Evolutionary conservation across 257 asterid genomes (phyloP), one percentile per base, ranked within the genome.

Genomic region (Fraxinus anomala): DNA sequence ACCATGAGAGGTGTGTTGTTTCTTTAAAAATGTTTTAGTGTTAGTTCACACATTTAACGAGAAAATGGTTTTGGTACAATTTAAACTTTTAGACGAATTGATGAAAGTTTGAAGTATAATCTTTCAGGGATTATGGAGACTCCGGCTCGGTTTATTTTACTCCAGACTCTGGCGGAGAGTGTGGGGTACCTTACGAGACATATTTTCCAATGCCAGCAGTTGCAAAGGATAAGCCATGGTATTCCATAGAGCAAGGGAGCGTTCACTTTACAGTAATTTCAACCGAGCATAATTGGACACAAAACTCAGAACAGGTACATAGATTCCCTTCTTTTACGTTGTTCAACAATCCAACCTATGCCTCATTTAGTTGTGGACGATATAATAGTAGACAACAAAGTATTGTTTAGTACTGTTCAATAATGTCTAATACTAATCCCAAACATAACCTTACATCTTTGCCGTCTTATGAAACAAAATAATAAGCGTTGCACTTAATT

Each of bases 81-180:
- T 54, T 19, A 51, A 56, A 6, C 26, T 56, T 56, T 17, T 56
- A 19, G 66, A 24, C 16, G 14, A 40, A 11, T 40, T 9, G 7
- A 39, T 1, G 23, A 23, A 37, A 33, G 33, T 26, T 79, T 3
- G 5, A 21, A 67, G 30, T 49, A 12, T 9, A 14, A 13, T 70
- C 54, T 44, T 87, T n/a, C 82, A 94, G 98, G 87, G 97, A 91
- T 70, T 94, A 84, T 75, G 5, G 9, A 44, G 83, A 37, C 17
- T 80, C 94, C 10, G 97, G 96, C 70, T 94, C 98, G 1, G 84
- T 89, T 3, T 94, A 94, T 36, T 0, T 1, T 5, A 84, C 89
- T 39, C 88, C 96, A 21, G 97, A 94, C 71, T 94, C 98, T 0
- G 98, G 98, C 1, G 97, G 98, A 16, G 98, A 94, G 81, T 94